These are phyloP conservation scores for Globisporangium iwayamae DNA, from an alignment of 352 stramenopile species.

Conservation along the genomic window DNA sequence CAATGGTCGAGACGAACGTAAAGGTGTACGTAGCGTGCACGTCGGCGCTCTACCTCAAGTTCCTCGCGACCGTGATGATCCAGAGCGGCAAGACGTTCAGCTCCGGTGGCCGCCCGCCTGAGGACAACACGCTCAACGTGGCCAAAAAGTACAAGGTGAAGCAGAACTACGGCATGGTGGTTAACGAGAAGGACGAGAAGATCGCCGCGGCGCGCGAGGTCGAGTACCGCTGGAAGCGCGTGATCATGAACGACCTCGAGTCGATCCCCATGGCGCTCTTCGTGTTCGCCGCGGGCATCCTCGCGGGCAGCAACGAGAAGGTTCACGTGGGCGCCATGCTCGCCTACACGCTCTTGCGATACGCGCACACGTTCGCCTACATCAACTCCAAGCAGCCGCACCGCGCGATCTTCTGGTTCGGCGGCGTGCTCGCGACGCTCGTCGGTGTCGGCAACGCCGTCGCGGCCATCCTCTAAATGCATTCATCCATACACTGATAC, in stretches of 20 bases:
- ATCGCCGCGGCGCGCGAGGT: conserved; percentile 29
- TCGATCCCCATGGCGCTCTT: conserved; percentile 54
- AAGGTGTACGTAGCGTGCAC: conserved; percentile 29
- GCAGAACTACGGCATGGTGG: conserved; percentile 37
- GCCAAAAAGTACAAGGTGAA: conserved; percentile 22
- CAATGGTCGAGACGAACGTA: conserved; percentile 10
- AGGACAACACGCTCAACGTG: conserved; percentile 40
- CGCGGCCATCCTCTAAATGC: conserved; percentile 4
- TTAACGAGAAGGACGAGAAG: conserved; percentile 26
- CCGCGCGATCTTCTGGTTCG: conserved; percentile 25
- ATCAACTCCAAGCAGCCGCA: conserved; percentile 32
- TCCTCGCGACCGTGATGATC: conserved; percentile 43
- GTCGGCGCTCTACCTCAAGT: conserved; percentile 59
- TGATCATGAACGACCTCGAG: conserved; percentile 60
- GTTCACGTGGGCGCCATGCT: conserved; percentile 36
- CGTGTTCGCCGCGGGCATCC: conserved; percentile 43
- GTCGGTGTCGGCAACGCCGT: conserved; percentile 19
- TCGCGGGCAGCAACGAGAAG: conserved; percentile 29
- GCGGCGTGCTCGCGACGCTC: conserved; percentile 21
- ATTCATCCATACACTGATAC: not conserved
- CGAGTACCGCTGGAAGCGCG: conserved; percentile 46
- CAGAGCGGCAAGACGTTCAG: conserved; percentile 52
- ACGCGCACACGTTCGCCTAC: conserved; percentile 38
- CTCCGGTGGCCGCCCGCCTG: conserved; percentile 40
- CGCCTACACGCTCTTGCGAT: conserved; percentile 32